Evolutionary conservation across 306 rosid genomes (phyloP).

Genomic region (Biancaea sappan): DNA sequence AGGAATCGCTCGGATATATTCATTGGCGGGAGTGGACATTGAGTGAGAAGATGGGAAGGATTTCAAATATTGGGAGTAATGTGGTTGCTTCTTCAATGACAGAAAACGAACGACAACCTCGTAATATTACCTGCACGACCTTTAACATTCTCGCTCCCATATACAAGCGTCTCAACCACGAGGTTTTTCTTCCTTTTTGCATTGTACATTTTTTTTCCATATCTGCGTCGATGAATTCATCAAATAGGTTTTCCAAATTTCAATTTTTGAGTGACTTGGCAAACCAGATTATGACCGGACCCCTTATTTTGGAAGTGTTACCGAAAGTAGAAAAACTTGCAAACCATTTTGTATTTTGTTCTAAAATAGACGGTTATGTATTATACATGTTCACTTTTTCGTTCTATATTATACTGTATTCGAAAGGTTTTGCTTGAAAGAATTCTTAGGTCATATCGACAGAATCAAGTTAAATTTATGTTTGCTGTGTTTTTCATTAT

Average conservation of each 20-base stretch:
- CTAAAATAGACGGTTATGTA: no score
- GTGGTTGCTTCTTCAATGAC: conserved; percentile 67
- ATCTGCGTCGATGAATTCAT: neutral
- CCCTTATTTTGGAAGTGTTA: no score
- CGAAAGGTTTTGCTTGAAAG: no score
- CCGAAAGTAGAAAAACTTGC: no score
- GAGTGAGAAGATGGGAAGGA: conserved; percentile 57
- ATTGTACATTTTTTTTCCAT: neutral
- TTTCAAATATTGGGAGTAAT: conserved; percentile 63
- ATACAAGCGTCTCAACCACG: conserved; percentile 79
- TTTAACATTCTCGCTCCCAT: conserved; percentile 95
- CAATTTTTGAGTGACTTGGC: no score
- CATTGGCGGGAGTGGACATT: conserved; percentile 19
- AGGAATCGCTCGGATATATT: neutral
- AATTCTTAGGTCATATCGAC: no score
- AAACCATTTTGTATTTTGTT: no score
- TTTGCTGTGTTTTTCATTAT: no score
- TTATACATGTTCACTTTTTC: no score
- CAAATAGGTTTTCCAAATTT: conserved; percentile 18
- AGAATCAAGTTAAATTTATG: no score
- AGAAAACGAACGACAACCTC: conserved; percentile 69
- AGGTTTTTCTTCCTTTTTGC: conserved; percentile 46
- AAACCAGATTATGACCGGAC: no score
- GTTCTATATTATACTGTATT: no score
- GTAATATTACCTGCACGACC: conserved; percentile 86